Base-by-base conservation (phyloP, 2,329 filamentous ascomycete genomes). In the Verticillium klebahnii region DNA sequence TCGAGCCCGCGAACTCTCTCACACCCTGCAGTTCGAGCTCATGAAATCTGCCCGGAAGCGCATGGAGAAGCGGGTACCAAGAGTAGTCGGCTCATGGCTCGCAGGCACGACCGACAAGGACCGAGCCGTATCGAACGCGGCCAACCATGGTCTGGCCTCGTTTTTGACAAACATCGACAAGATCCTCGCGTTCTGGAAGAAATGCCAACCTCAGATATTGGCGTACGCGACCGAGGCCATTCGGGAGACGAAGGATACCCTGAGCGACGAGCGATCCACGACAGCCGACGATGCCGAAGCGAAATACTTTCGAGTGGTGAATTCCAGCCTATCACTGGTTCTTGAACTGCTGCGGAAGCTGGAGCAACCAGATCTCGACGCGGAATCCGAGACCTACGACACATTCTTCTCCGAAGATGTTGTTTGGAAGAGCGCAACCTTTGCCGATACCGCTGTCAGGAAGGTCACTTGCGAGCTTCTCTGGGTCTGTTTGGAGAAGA, bases 31-130 rank as follows among this genome's bases (percentile, higher is more conserved):
- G 69, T 78, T 81, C 65, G 82, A 84, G 67, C 75, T 89, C 14
- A 76, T 88, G 69, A 83, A 82, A 66, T 85, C 84, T 4, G 82
- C 83, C 5, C 90, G 92, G 57, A 96, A 95, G 80, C 87, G 93
- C 64, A 91, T 97, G 77, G 92, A 92, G 65, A 91, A 86, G 65
- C 83, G 89, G 68, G 82, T 99, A 64, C 87, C 92, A 14, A 87
- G 85, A 63, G 81, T 96, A 39, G 88, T 96, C 56, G 93, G 90
- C 11, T 84, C 92, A n/a, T 99, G 96, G 95, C 83, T 98, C 14
- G 90, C 91, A 8, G 95, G 94, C 1, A 85, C 90, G 1, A 96
- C 93, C 71, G 95, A 99, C 73, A 89, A 86, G 67, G 94, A 99
- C 71, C 87, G 88, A 61, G 82, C 83, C 19, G 92, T 93, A 15